Evolutionary conservation across 164 flowering plant genomes (phyloP).

Genomic region (Berberis vulgaris): DNA sequence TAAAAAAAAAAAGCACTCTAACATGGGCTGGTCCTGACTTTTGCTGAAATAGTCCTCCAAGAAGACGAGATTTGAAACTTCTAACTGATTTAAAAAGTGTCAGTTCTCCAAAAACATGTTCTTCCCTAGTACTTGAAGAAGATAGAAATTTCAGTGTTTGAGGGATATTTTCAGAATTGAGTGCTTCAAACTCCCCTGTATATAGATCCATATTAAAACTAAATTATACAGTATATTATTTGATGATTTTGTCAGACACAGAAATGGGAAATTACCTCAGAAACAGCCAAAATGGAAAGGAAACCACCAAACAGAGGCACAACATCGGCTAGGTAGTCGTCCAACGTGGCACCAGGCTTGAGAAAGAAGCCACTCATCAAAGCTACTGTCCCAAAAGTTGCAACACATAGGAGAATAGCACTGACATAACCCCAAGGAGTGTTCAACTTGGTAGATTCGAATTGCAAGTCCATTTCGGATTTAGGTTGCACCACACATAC

Average conservation of each 20-base stretch:
- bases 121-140: no score
- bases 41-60: no score
- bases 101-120: no score
- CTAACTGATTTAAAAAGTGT: no score
- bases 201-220: not conserved
- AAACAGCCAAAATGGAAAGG: conserved; percentile 74
- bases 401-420: conserved; percentile 57
- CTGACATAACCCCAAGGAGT: conserved; percentile 89
- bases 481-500: conserved; percentile 97
- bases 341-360: conserved; percentile 81
- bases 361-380: conserved; percentile 87
- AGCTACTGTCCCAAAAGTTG: conserved; percentile 89
- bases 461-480: conserved; percentile 83
- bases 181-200: not conserved
- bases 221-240: not conserved
- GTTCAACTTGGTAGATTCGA: conserved; percentile 72
- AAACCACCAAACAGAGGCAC: conserved; percentile 91
- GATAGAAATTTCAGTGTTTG: no score
- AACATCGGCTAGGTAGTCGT: conserved; percentile 80
- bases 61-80: no score
- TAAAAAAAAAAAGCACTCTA: no score
- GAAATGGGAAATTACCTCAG: conserved; percentile 55
- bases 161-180: no score
- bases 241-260: not conserved
- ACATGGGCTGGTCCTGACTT: no score